Conservation (phyloP, 371 early-diverging fungal species). For the Rhizopus arrhizus region DNA sequence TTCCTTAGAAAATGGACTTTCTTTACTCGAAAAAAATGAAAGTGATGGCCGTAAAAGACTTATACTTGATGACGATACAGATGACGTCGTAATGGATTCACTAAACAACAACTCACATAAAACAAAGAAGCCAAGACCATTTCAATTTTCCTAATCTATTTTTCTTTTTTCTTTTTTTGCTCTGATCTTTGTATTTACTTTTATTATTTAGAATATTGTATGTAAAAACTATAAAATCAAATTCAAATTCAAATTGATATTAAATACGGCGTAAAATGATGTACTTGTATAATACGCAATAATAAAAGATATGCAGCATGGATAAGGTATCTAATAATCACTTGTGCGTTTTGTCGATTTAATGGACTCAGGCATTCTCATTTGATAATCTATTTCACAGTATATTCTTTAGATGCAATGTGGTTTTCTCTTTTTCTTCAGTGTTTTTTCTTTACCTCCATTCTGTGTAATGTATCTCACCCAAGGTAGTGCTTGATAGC, state of each 20-base stretch:
- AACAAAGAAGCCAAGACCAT: background rate
- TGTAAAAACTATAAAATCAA: no score
- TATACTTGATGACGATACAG: background rate
- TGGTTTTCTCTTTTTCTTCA: background rate
- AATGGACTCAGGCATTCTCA: conserved; percentile 75
- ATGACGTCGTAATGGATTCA: background rate
- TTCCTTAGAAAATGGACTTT: conserved; percentile 3
- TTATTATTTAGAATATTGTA: no score
- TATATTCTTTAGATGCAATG: background rate
- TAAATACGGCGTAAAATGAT: no score
- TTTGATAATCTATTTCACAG: conserved; percentile 60
- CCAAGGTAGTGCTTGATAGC: conserved; percentile 98
- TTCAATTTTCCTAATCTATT: background rate
- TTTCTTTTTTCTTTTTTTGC: no score
- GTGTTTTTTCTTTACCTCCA: conserved; percentile 58
- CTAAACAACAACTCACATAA: background rate
- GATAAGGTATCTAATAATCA: conserved; percentile 18
- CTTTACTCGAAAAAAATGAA: background rate
- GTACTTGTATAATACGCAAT: no score
- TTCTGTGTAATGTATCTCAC: conserved; percentile 98
- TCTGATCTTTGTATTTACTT: no score
- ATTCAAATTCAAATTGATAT: no score
- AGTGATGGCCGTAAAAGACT: background rate
- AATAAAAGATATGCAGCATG: no score
- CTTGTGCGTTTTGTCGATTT: conserved; percentile 53